Evolutionary conservation across 176 grass and related monocot species (phyloP), one percentile per base, ranked within the genome.

Genomic region (Saccharum officinarum): DNA sequence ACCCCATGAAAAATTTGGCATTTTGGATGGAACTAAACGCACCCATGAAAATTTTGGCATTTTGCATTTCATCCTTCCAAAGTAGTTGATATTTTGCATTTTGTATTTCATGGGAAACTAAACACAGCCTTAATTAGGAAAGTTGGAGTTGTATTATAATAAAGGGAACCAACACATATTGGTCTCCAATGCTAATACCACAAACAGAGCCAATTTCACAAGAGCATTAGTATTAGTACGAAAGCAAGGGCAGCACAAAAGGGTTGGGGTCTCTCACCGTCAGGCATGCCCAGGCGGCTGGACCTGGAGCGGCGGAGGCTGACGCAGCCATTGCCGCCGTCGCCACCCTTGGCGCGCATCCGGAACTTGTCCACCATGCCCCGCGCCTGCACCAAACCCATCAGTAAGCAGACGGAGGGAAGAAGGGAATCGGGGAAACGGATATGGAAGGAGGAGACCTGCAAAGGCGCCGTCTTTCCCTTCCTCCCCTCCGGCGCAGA

Each of bases 291-390:
- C 28, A 10, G 25, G 72, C 72, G 72, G 45, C 17, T 47, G 72
- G 72, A 75, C 72, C 44, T 75, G 0, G 72, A 75, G 25, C 72
- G 45, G 8, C 72, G 16, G 45, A 75, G 72, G 72, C 72, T 75
- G 45, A 75, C 72, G 72, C 72, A 75, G 26, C 72, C 72, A 50
- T 0, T 75, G 8, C 72, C 72, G 26, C 72, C 72, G 72, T 50
- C 72, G 15, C 72, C 72, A 20, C 45, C 72, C 72, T 75, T 75
- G 44, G 72, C 72, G 26, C 44, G 72, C 72, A 75, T 75, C 8
- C 72, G 72, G 72, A 75, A 75, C 72, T 11, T 75, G 72, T 75
- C 72, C 72, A 75, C 72, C 72, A 75, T 75, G 0, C 72, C 72
- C 45, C 72, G 72, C 44, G 72, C 72, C 72, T 75, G 72, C 45